Conservation (phyloP, 345 rosid genomes). For the Hypericum androsaemum region DNA sequence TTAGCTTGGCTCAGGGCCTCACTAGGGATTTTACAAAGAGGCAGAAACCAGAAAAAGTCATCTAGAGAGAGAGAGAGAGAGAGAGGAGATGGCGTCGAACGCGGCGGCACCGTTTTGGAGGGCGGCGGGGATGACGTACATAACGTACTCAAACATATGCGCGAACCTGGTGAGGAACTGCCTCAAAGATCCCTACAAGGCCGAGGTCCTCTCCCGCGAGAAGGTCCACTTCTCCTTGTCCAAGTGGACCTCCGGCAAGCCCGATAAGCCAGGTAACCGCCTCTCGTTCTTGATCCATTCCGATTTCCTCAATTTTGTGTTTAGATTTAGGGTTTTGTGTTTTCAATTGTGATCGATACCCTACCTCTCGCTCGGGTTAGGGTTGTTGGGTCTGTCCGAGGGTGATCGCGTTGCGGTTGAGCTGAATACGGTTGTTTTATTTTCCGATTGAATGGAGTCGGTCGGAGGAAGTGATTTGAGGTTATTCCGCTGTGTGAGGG, state of each 20-base stretch:
- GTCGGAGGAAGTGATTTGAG: too few relatives aligned
- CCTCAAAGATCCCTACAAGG: constrained; percentile 3
- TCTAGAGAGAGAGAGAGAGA: background rate
- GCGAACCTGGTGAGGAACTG: constrained; percentile 4
- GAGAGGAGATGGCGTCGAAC: background rate
- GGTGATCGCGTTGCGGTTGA: too few relatives aligned
- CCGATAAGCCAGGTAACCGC: background rate
- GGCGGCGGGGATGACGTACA: constrained; percentile 3
- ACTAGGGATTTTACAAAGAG: background rate
- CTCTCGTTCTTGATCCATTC: background rate
- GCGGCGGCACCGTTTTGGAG: constrained; percentile 4
- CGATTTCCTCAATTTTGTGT: background rate
- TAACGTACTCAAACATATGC: constrained; percentile 2
- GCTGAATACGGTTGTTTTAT: too few relatives aligned
- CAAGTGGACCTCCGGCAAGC: background rate
- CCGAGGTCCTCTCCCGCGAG: background rate
- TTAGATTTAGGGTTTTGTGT: too few relatives aligned
- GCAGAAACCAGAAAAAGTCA: background rate
- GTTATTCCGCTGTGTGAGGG: too few relatives aligned
- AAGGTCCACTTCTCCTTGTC: constrained; percentile 2
- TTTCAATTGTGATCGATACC: too few relatives aligned
- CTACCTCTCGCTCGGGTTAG: too few relatives aligned
- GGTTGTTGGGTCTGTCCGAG: too few relatives aligned
- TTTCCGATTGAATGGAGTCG: too few relatives aligned
- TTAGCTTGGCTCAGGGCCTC: too few relatives aligned